Evolutionary conservation across 148 eudicot genomes (phyloP).

Genomic region (Persicaria maculosa): DNA sequence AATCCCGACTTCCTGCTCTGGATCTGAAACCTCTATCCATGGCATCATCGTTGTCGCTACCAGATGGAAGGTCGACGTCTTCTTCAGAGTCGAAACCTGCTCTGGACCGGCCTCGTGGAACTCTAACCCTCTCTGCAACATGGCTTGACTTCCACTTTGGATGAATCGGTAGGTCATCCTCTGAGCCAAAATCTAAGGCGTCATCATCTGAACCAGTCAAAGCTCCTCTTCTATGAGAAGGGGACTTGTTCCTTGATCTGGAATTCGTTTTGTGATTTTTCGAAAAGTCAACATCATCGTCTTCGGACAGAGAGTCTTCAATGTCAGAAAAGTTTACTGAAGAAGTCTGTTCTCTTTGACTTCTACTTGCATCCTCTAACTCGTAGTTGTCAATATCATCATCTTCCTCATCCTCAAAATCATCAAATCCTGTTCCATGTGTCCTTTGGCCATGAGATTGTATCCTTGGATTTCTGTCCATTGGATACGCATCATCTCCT

Average conservation of each 20-base stretch:
- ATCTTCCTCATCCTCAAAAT: constrained; percentile 81
- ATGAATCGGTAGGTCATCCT: constrained; percentile 69
- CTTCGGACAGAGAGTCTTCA: constrained; percentile 69
- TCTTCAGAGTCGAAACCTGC: constrained; percentile 41
- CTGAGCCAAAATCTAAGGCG: constrained; percentile 47
- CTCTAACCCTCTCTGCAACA: constrained; percentile 36
- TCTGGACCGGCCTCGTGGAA: constrained; percentile 20
- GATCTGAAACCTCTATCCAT: constrained; percentile 21
- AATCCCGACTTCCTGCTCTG: constrained; percentile 19
- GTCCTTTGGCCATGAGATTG: constrained; percentile 26
- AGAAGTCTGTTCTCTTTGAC: constrained; percentile 32
- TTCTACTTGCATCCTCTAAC: constrained; percentile 45
- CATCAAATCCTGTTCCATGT: constrained; percentile 60
- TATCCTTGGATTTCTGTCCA: constrained; percentile 35
- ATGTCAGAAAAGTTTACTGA: constrained; percentile 69
- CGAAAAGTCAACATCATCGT: constrained; percentile 23
- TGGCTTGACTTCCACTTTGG: constrained; percentile 73
- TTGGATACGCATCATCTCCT: constrained; percentile 22
- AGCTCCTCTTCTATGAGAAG: constrained; percentile 20
- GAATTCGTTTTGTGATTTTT: constrained; percentile 22
- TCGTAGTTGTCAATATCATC: constrained; percentile 77
- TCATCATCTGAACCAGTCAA: constrained; percentile 40
- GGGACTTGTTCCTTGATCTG: constrained; percentile 22
- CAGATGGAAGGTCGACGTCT: constrained; percentile 42
- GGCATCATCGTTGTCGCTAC: constrained; percentile 44